Base-by-base conservation (phyloP, 176 grass and related monocot species). In the Avena atlantica region DNA sequence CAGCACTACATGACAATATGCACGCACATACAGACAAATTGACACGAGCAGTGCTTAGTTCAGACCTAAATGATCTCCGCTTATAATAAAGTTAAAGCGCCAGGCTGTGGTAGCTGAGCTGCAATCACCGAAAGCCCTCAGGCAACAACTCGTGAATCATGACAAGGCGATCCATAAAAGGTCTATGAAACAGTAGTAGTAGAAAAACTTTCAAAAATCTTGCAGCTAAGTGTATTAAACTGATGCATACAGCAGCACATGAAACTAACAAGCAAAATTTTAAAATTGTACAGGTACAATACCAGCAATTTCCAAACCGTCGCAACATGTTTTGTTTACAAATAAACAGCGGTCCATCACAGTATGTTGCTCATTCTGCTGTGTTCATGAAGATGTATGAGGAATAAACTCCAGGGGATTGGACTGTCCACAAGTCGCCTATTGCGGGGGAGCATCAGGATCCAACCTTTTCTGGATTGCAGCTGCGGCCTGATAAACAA, bases 381-480 rank as follows among this genome's bases (percentile, higher is more conserved):
- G 58, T 47, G 37, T 67, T 42, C 6, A 79, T 15, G 57, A 87
- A 78, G 56, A 20, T 23, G 8, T 40, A 34, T 1, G 5, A 87
- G 8, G 4, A 44, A 82, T 10, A 55, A 67, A 65, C 55, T 66
- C 9, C 31, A 58, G 55, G 24, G 25, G 81, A 58, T 67, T 53
- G 21, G 21, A 9, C 19, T 55, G 23, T 86, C 31, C 21, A 78
- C 34, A 40, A 5, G 53, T 8, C 17, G 34, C 1, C 47, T 92
- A 92, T 27, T 94, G 91, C 27, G 86, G 82, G 20, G 96, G 93
- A 78, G 91, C 92, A 96, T 98, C 96, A 37, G 93, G 96, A 90
- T 98, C 96, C 92, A 98, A 82, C 76, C 93, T 91, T 87, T 84
- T 96, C 85, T 98, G 93, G 52, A 98, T 98, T 88, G 96, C 96